Conservation (phyloP, 495 filamentous ascomycete species). For the Hypomontagnella monticulosa region DNA sequence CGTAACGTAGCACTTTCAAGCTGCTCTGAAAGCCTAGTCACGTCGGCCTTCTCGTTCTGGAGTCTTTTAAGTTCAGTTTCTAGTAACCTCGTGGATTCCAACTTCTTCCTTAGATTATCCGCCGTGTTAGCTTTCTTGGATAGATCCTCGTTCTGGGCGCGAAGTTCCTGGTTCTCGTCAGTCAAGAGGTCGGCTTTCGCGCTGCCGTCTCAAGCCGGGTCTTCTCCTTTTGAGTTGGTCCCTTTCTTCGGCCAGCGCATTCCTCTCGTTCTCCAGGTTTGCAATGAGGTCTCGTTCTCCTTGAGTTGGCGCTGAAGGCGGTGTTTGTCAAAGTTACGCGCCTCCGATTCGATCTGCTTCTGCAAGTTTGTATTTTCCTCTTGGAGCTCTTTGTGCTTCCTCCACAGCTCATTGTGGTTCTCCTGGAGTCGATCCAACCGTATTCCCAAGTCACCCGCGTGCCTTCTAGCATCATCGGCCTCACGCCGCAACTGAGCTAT, state of each 20-base stretch:
- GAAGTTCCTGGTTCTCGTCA: constrained; percentile 71
- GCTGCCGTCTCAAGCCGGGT: constrained; percentile 55
- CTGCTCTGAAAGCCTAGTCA: constrained; percentile 58
- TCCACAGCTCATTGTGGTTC: constrained; percentile 69
- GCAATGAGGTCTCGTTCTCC: constrained; percentile 46
- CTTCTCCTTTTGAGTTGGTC: constrained; percentile 56
- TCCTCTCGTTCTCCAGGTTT: constrained; percentile 55
- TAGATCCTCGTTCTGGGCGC: constrained; percentile 76
- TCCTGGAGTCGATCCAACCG: constrained; percentile 67
- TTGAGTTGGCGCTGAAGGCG: constrained; percentile 43
- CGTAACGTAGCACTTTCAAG: constrained; percentile 48
- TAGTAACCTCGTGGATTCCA: constrained; percentile 64
- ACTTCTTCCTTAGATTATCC: constrained; percentile 78
- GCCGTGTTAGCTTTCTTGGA: constrained; percentile 81
- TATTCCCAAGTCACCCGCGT: constrained; percentile 62
- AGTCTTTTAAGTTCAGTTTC: constrained; percentile 50
- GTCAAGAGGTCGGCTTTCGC: constrained; percentile 54
- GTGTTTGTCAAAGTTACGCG: constrained; percentile 43
- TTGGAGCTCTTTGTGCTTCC: constrained; percentile 65
- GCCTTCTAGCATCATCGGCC: constrained; percentile 62
- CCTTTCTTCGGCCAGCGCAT: constrained; percentile 52
- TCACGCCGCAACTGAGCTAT: constrained; percentile 41
- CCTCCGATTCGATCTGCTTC: constrained; percentile 67
- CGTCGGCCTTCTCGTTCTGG: constrained; percentile 57
- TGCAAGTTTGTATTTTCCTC: constrained; percentile 62